phyloP scores from a whole-genome alignment of 2,329 filamentous ascomycete species.

The Pyrenophora graminea region DNA sequence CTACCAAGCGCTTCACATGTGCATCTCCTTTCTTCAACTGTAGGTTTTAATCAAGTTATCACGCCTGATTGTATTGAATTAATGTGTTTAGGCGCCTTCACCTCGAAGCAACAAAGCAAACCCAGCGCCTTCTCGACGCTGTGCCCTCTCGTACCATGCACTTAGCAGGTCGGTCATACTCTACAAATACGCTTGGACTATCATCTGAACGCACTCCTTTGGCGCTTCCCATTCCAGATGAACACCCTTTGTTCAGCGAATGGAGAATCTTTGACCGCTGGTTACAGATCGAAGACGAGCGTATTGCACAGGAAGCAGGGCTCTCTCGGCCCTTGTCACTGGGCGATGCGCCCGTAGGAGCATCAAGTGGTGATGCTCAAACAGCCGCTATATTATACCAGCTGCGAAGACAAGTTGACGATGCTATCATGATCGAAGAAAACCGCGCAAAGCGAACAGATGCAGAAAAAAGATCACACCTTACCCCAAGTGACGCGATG shows the following conservation, averaged over 20 bases:
- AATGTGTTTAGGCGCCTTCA: slow-evolving; percentile 30
- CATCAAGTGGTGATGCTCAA: slow-evolving; percentile 26
- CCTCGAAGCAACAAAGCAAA: slow-evolving; percentile 33
- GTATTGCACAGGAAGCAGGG: slow-evolving; percentile 26
- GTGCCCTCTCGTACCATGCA: slow-evolving; percentile 32
- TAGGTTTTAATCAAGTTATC: slow-evolving; percentile 8
- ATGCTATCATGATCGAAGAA: slow-evolving; percentile 38
- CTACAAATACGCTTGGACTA: slow-evolving; percentile 25
- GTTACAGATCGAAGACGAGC: slow-evolving; percentile 36
- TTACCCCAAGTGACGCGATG: slow-evolving; percentile 37
- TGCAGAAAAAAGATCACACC: slow-evolving; percentile 29
- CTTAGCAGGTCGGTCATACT: slow-evolving; percentile 32
- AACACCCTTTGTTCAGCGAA: slow-evolving; percentile 38
- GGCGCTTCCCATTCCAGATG: slow-evolving; percentile 32
- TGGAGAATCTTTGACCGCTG: slow-evolving; percentile 37
- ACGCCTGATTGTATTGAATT: slow-evolving; percentile 1
- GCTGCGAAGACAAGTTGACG: slow-evolving; percentile 35
- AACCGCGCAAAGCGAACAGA: slow-evolving; percentile 36
- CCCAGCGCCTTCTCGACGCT: slow-evolving; percentile 26
- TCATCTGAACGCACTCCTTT: slow-evolving; percentile 20
- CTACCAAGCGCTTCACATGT: slow-evolving; percentile 39
- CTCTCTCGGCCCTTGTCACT: slow-evolving; percentile 26
- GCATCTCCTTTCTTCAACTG: slow-evolving; percentile 38
- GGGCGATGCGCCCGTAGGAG: slow-evolving; percentile 24
- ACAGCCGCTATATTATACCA: slow-evolving; percentile 35